phyloP scores from a whole-genome alignment of 1,139 yeast genomes.

The Suhomyces maxii region DNA sequence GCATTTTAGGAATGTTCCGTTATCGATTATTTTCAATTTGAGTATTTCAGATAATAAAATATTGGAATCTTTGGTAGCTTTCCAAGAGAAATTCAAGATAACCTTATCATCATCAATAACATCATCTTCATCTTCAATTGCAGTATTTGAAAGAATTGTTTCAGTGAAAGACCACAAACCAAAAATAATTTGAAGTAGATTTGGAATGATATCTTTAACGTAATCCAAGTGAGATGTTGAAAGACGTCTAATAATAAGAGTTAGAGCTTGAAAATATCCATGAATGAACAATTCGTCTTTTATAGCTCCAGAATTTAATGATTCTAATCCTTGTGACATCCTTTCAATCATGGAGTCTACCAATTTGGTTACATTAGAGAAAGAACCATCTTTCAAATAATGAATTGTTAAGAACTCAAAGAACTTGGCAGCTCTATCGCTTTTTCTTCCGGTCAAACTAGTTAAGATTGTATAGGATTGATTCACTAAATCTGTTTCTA shows the following conservation, averaged over 20 bases:
- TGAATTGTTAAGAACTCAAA: constrained; percentile 48
- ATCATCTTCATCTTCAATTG: constrained; percentile 35
- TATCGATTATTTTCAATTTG: constrained; percentile 2
- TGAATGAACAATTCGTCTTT: constrained; percentile 38
- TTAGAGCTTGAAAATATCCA: constrained; percentile 62
- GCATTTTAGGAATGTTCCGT: constrained; percentile 17
- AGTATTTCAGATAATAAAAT: constrained; percentile 49
- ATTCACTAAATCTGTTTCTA: constrained; percentile 5
- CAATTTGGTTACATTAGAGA: constrained; percentile 21
- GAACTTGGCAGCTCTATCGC: constrained; percentile 80
- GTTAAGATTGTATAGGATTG: constrained; percentile 12
- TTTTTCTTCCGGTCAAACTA: constrained; percentile 65
- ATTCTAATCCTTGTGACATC: constrained; percentile 25
- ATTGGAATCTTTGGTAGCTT: constrained; percentile 78
- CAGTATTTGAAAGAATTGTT: constrained; percentile 51
- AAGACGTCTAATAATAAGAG: constrained; percentile 31
- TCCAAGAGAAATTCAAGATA: constrained; percentile 78
- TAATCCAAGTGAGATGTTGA: constrained; percentile 1
- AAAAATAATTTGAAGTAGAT: constrained; percentile 18
- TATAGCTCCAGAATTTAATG: constrained; percentile 24
- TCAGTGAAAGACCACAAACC: constrained; percentile 56
- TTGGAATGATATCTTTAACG: constrained; percentile 4
- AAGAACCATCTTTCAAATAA: constrained; percentile 14
- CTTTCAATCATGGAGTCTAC: constrained; percentile 31
- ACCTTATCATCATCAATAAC: constrained; percentile 42